phyloP scores from a whole-genome alignment of 768 basidiomycete species.

The Tricholoma matsutake region DNA sequence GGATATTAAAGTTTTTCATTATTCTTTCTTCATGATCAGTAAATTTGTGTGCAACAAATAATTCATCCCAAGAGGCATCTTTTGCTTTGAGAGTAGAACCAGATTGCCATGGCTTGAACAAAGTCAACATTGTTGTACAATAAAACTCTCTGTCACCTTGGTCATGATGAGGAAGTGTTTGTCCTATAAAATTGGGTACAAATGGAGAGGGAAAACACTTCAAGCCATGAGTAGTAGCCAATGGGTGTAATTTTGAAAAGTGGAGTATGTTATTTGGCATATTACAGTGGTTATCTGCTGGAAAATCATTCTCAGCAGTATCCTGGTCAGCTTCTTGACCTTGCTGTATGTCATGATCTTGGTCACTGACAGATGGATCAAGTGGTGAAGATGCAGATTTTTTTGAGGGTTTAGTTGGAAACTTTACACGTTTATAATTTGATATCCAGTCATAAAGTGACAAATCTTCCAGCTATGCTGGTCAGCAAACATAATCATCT shows the following conservation, averaged over 20 bases:
- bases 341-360: background rate
- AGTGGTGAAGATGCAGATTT: too few species aligned
- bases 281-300: too few species aligned
- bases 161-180: conserved; percentile 22
- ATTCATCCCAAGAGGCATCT: conserved; percentile 20
- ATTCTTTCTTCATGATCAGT: conserved; percentile 5
- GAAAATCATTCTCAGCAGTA: too few species aligned
- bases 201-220: background rate
- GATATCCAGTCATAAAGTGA: conserved; percentile 28
- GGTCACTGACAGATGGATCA: too few species aligned
- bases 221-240: conserved; percentile 18
- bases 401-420: too few species aligned
- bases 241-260: conserved; percentile 22
- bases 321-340: too few species aligned
- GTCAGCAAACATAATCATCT: conserved; percentile 32
- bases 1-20: conserved; percentile 26
- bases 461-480: conserved; percentile 13
- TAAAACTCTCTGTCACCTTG: conserved; percentile 29
- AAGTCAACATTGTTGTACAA: conserved; percentile 16
- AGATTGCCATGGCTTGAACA: conserved; percentile 24
- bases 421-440: too few species aligned
- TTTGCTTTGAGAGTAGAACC: conserved; percentile 17
- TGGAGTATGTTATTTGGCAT: background rate
- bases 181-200: conserved; percentile 30
- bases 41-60: conserved; percentile 18